Conservation (phyloP, 306 rosid genomes). For the Cucumis sativus region Cucumber_9930_V3 NC_026660.2:21624501-21625000, state of each 20-base stretch:
- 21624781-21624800: slow-evolving; percentile 99
- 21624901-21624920: neutral
- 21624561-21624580: neutral
- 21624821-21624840: neutral
- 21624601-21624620: neutral
- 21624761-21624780: slow-evolving; percentile 92
- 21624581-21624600: neutral
- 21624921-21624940: neutral
- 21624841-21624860: neutral
- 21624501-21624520: neutral
- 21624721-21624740: slow-evolving; percentile 79
- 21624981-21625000: neutral
- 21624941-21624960: neutral
- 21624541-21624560: neutral
- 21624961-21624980: neutral
- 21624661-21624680: slow-evolving; percentile 93
- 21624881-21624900: neutral
- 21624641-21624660: slow-evolving; percentile 62
- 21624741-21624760: slow-evolving; percentile 94
- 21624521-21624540: neutral
- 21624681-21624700: slow-evolving; percentile 85
- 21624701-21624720: slow-evolving; percentile 88
- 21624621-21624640: slow-evolving; percentile 4
- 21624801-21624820: slow-evolving; percentile 49
- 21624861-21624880: neutral